These are phyloP conservation scores for Medicago lupulina DNA, from an alignment of 306 rosid species.

Conservation along the genomic window DNA sequence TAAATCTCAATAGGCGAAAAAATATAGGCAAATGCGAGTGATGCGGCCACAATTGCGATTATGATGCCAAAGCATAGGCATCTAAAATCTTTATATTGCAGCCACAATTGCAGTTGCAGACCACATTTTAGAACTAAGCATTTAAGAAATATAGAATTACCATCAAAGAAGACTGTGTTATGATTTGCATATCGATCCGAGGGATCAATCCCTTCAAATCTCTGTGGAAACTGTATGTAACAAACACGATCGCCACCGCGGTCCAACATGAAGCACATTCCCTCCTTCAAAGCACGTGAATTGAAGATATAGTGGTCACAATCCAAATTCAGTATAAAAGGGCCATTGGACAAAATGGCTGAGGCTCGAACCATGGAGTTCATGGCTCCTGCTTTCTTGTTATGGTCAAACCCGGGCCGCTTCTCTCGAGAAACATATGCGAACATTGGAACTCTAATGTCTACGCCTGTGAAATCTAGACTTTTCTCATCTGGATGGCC, in stretches of 20 bases:
- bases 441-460: slow-evolving; percentile 81
- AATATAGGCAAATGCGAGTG: neutral
- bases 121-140: too few species aligned
- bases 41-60: too few species aligned
- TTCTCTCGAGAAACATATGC: slow-evolving; percentile 88
- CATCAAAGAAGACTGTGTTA: slow-evolving; percentile 90
- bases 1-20: neutral
- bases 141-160: slow-evolving; percentile 34
- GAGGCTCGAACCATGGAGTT: slow-evolving; percentile 91
- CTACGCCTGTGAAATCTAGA: slow-evolving; percentile 78
- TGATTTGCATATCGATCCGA: slow-evolving; percentile 93
- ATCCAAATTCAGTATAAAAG: slow-evolving; percentile 80
- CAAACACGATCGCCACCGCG: slow-evolving; percentile 87
- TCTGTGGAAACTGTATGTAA: slow-evolving; percentile 84
- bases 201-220: slow-evolving; percentile 89
- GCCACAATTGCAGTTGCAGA: too few species aligned
- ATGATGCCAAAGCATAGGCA: too few species aligned
- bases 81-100: neutral
- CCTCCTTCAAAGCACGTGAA: slow-evolving; percentile 69
- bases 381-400: slow-evolving; percentile 97
- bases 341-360: slow-evolving; percentile 76
- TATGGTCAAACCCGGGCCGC: slow-evolving; percentile 79
- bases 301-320: slow-evolving; percentile 85
- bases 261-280: slow-evolving; percentile 92
- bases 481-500: slow-evolving; percentile 65